phyloP scores from a whole-genome alignment of 768 basidiomycete genomes.

The Phlegmacium glaucopus region DNA sequence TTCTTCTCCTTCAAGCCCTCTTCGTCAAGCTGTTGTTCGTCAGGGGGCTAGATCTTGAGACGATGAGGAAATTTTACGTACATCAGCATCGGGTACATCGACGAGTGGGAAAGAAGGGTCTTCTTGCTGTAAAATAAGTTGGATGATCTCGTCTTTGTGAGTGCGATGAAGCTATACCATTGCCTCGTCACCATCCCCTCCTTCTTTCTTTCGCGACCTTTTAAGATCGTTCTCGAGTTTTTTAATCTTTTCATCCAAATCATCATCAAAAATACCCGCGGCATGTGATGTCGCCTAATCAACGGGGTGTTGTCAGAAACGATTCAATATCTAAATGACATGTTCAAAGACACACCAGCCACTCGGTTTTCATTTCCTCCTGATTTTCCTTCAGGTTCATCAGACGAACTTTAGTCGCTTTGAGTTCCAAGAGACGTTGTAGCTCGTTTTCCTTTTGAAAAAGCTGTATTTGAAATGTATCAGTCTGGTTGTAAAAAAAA shows the following conservation, averaged over 20 bases:
- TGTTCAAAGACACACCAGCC: conserved; percentile 46
- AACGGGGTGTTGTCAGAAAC: neutral
- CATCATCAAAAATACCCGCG: conserved; percentile 76
- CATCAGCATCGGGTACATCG: conserved; percentile 88
- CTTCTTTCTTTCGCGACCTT: conserved; percentile 78
- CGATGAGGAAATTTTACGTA: conserved; percentile 29
- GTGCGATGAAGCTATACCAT: conserved; percentile 30
- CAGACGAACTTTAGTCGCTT: conserved; percentile 47
- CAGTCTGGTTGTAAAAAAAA: neutral
- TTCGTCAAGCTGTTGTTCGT: conserved; percentile 65
- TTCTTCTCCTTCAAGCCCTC: conserved; percentile 92
- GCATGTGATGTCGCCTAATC: conserved; percentile 34
- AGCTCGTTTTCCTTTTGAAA: conserved; percentile 75
- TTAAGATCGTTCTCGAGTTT: conserved; percentile 80
- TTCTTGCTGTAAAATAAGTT: conserved; percentile 39
- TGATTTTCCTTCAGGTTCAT: no score
- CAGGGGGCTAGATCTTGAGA: neutral
- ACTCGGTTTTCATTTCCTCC: conserved; percentile 66
- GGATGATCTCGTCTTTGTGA: no score
- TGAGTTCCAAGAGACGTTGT: conserved; percentile 58
- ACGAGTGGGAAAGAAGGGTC: conserved; percentile 88
- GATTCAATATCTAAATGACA: neutral
- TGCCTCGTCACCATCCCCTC: conserved; percentile 60
- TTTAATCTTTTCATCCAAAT: conserved; percentile 79
- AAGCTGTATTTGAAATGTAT: conserved; percentile 40